These are phyloP conservation scores for Antitrichia curtipendula DNA, from an alignment of 225 moss, liverwort and hornwort species.

Conservation along the genomic window DNA sequence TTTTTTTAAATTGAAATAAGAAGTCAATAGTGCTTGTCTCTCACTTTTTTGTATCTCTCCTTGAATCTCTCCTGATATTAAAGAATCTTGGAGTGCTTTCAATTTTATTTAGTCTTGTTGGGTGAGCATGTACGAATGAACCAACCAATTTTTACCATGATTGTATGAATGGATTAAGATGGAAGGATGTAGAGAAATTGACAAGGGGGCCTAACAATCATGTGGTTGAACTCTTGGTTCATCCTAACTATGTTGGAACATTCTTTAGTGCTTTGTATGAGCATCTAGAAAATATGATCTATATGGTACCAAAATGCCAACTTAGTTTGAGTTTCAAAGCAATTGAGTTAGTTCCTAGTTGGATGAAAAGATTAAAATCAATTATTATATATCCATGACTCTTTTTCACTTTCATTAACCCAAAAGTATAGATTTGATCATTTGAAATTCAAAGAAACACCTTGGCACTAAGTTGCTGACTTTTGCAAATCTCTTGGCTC, in stretches of 20 bases:
- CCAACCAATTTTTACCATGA: not conserved
- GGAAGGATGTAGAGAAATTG: rapidly evolving
- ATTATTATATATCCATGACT: not conserved
- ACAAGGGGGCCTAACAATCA: not conserved
- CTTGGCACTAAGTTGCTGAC: rapidly evolving
- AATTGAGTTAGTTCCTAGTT: not conserved
- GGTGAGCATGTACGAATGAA: not conserved
- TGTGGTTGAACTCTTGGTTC: not conserved
- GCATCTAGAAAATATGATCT: not conserved
- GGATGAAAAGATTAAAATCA: not conserved
- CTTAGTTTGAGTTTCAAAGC: not conserved
- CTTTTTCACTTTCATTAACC: not conserved
- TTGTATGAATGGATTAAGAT: too few relatives aligned
- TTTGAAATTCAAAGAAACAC: not conserved
- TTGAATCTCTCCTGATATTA: too few relatives aligned
- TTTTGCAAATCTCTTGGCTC: not conserved
- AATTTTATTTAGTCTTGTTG: not conserved
- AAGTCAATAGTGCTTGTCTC: not conserved
- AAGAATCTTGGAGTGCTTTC: not conserved
- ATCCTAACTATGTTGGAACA: not conserved
- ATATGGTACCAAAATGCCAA: not conserved
- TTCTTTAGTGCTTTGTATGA: not conserved
- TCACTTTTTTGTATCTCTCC: too few relatives aligned
- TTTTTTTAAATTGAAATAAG: not conserved
- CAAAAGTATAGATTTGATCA: not conserved